Evolutionary conservation across 768 basidiomycete species (phyloP).

Genomic region (Phlegmacium glaucopus): DNA sequence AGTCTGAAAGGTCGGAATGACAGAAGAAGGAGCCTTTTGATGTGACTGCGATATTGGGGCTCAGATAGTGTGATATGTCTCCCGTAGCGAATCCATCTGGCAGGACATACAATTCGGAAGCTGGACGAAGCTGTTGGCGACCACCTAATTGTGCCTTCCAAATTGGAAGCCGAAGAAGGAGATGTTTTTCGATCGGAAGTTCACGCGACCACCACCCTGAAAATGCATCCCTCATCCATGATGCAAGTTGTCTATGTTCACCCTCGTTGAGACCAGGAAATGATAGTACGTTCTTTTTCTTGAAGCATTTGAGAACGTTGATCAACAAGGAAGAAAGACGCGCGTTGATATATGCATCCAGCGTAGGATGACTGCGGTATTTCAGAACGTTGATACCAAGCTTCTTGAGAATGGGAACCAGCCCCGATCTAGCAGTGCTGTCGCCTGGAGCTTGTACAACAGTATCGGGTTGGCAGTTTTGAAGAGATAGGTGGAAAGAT

Average conservation of each 20-base stretch:
- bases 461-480: constrained; percentile 4
- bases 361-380: neutral
- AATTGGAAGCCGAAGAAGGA: constrained; percentile 4
- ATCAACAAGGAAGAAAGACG: no score
- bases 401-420: neutral
- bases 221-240: no score
- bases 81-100: constrained; percentile 1
- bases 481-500: constrained; percentile 1
- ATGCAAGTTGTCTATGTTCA: no score
- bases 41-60: neutral
- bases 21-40: neutral
- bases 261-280: constrained; percentile 1
- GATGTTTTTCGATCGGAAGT: neutral
- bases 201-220: neutral
- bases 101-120: constrained; percentile 1
- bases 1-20: neutral
- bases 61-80: constrained; percentile 2
- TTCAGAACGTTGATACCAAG: constrained; percentile 5
- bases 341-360: neutral
- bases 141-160: constrained; percentile 3
- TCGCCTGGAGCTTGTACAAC: neutral
- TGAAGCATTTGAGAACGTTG: no score
- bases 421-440: neutral
- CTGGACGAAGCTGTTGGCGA: neutral
- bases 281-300: no score